Evolutionary conservation across 2,329 filamentous ascomycete genomes (phyloP).

Genomic region (Myriosclerotinia duriaeana): DNA sequence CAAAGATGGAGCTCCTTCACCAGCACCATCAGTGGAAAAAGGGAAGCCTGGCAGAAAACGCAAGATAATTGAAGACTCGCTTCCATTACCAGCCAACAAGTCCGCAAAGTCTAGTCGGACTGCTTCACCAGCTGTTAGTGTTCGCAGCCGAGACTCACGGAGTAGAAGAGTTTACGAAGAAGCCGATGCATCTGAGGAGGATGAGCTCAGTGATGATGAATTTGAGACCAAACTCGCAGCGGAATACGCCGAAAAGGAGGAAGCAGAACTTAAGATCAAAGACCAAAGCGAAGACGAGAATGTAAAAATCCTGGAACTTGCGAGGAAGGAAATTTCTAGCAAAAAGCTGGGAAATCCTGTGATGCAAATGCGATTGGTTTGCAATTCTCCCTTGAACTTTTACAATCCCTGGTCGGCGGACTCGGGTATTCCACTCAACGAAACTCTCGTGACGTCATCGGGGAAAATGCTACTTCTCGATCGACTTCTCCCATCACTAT

Average conservation of each 20-base stretch:
- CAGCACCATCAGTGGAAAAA: conserved; percentile 1
- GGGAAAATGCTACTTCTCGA: conserved; percentile 97
- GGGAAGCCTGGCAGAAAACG: conserved; percentile 54
- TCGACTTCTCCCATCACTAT: conserved; percentile 73
- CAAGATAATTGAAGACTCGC: conserved; percentile 46
- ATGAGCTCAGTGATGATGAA: conserved; percentile 72
- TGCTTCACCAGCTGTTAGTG: conserved; percentile 63
- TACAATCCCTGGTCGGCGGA: conserved; percentile 81
- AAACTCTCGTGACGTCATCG: conserved; percentile 79
- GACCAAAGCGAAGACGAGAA: conserved; percentile 57
- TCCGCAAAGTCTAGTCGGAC: conserved; percentile 71
- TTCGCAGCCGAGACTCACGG: conserved; percentile 46
- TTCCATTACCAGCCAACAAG: conserved; percentile 56
- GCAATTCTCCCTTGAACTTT: conserved; percentile 94
- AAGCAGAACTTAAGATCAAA: conserved; percentile 52
- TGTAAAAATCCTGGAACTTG: conserved; percentile 69
- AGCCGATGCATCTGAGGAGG: conserved; percentile 59
- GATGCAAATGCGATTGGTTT: conserved; percentile 87
- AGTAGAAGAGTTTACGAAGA: conserved; percentile 51
- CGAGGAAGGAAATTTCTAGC: conserved; percentile 78
- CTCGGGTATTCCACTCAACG: conserved; percentile 63
- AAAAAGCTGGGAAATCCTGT: conserved; percentile 94
- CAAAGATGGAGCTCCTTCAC: neutral
- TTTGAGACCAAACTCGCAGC: conserved; percentile 78
- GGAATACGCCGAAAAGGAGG: conserved; percentile 51